Base-by-base conservation (phyloP, 1,284 basidiomycete species). In the Boletus holoroseus region DNA sequence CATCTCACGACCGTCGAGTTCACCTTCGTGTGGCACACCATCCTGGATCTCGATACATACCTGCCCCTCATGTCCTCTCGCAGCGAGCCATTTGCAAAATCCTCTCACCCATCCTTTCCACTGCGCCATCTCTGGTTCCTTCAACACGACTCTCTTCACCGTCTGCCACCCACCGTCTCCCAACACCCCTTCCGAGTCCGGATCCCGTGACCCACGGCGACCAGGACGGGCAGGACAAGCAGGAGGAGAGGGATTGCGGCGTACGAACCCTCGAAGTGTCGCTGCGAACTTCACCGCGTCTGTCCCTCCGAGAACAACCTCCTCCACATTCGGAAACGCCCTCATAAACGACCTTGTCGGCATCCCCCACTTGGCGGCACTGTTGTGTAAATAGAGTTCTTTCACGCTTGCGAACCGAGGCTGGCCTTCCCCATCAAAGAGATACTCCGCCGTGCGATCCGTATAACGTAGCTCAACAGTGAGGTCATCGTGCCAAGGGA, bases 401-500 rank as follows among this genome's bases (percentile, higher is more conserved):
- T 39, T 54, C 26, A 62, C 53, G n/a, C 30, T 51, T 15, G 43
- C 46, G 13, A 63, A 62, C 28, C 43, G 39, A 5, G 55, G 58
- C 7, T 16, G 26, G n/a, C 56, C 54, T 20, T 62, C 26, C 0
- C 1, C 45, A 6, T 58, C 12, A 1, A 62, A 48, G n/a, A 61
- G 49, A 40, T 54, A 64, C 9, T 39, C 18, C 7, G 49, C 41
- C 3, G 34, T 32, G 1, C 27, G 57, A n/a, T 63, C 35, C 2
- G n/a, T 22, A 15, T 36, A 9, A n/a, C 50, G 44, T 15, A 35
- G 26, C 43, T 57, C 53, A 2, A 49, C 40, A 5, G 31, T 26
- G 31, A 62, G 55, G 30, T 55, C 57, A 2, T 63, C 58, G 16
- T 60, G 57, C 61, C 58, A 62, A 1, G 53, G 61, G 20, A 63